Conservation (phyloP, 192 early-diverging fungal genomes). For the Coemansia guatemalensis region DNA sequence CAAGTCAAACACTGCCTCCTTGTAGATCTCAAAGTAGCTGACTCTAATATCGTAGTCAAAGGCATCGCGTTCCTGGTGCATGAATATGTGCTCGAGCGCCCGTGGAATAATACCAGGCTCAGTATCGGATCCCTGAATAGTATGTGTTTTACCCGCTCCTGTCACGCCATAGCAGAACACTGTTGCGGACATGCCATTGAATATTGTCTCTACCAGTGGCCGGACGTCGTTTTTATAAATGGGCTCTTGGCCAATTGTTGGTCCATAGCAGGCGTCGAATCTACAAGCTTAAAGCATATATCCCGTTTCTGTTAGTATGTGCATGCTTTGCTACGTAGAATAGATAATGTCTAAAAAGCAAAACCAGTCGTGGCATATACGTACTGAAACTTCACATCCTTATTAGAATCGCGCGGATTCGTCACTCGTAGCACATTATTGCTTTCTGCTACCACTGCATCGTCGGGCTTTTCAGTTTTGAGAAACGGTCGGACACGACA, state of each 20-base stretch:
- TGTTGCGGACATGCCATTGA: constrained; percentile 61
- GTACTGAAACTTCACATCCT: constrained; percentile 52
- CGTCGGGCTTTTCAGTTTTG: constrained; percentile 54
- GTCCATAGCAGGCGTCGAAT: constrained; percentile 58
- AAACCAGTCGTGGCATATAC: background rate
- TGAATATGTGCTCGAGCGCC: constrained; percentile 58
- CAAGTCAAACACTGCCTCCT: constrained; percentile 64
- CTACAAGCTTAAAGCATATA: constrained; percentile 12
- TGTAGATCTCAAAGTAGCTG: constrained; percentile 71
- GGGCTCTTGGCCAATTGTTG: constrained; percentile 38
- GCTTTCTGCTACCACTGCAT: constrained; percentile 41
- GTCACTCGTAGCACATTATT: constrained; percentile 52
- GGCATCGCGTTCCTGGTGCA: constrained; percentile 41
- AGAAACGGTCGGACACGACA: constrained; percentile 65
- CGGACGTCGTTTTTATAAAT: constrained; percentile 59
- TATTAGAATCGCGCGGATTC: constrained; percentile 56
- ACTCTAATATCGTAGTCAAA: constrained; percentile 49
- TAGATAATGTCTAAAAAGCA: background rate
- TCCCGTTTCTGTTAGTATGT: background rate
- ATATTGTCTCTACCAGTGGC: constrained; percentile 57
- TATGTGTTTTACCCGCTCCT: constrained; percentile 67
- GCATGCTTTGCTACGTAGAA: background rate
- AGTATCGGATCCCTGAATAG: constrained; percentile 57
- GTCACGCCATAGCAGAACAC: constrained; percentile 73
- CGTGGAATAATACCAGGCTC: constrained; percentile 66